Percentiles rank a stretch among this genome's conserved stretches.
Conservation (phyloP, 228 moss, liverwort and hornwort genomes). For the Sphagnum magellanicum region DNA sequence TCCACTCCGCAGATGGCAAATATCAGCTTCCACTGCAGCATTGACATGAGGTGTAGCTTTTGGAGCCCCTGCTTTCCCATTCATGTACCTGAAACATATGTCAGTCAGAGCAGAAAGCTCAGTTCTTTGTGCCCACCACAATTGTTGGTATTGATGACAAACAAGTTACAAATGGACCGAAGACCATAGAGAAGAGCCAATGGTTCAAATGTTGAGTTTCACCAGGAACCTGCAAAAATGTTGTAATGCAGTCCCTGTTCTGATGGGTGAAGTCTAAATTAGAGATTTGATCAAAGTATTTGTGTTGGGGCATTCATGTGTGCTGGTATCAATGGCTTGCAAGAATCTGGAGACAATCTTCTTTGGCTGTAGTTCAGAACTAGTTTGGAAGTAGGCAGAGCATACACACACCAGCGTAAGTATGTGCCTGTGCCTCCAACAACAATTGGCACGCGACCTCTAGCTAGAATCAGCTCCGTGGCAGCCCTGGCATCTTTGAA, state of each 20-base stretch:
- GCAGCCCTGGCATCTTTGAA: constrained; percentile 41
- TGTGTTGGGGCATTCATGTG: neutral
- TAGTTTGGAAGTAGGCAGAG: neutral
- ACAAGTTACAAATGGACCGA: no score
- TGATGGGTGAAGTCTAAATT: neutral
- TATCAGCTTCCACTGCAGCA: constrained; percentile 42
- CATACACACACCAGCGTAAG: constrained; percentile 22
- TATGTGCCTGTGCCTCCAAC: constrained; percentile 50
- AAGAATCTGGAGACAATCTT: neutral
- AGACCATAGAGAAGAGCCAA: no score
- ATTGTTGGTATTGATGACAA: no score
- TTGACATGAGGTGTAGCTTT: constrained; percentile 40
- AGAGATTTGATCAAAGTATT: neutral
- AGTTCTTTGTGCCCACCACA: no score
- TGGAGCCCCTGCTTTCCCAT: constrained; percentile 70
- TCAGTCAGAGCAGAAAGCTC: no score
- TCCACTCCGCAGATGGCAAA: constrained; percentile 24
- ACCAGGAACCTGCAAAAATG: neutral
- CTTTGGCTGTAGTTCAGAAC: neutral
- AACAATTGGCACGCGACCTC: constrained; percentile 35
- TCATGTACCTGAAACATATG: constrained; percentile 48
- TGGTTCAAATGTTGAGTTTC: no score
- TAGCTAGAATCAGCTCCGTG: constrained; percentile 30
- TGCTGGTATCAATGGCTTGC: neutral
- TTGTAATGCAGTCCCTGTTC: neutral